Evolutionary conservation across 331 rosid genomes (phyloP).

Genomic region (Arachis monticola): DNA sequence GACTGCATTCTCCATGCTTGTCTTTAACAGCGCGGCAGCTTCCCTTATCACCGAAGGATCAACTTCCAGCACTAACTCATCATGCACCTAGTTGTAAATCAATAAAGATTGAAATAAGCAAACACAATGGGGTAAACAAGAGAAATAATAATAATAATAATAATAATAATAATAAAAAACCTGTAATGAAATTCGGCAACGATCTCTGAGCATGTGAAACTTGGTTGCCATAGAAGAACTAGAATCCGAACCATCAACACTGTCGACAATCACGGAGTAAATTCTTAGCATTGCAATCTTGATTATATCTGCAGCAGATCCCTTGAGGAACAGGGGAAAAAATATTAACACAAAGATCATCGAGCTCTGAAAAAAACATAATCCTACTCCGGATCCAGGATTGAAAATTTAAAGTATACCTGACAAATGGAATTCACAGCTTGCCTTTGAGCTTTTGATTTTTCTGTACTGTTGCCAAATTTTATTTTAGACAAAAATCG

Average conservation of each 20-base stretch:
- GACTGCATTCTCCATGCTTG: constrained; percentile 89
- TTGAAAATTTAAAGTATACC: constrained; percentile 54
- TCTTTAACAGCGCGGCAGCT: constrained; percentile 73
- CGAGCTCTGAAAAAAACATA: constrained; percentile 6
- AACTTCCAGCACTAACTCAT: constrained; percentile 91
- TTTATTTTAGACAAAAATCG: constrained; percentile 90
- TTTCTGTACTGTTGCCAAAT: constrained; percentile 71
- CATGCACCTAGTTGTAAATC: constrained; percentile 75
- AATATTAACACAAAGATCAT: constrained; percentile 28
- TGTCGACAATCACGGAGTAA: constrained; percentile 58
- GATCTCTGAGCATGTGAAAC: constrained; percentile 60
- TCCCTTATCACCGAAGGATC: constrained; percentile 76
- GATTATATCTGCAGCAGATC: constrained; percentile 96
- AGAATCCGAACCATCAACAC: constrained; percentile 48
- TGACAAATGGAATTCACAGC: constrained; percentile 98
- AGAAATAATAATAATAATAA: not conserved
- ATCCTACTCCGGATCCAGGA: not conserved
- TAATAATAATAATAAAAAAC: constrained; percentile 45
- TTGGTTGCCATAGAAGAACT: constrained; percentile 50
- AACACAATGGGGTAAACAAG: not conserved
- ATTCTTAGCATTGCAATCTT: constrained; percentile 86
- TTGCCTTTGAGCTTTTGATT: constrained; percentile 91
- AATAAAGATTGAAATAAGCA: constrained; percentile 12
- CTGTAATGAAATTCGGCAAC: constrained; percentile 85
- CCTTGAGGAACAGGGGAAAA: constrained; percentile 51